These are phyloP conservation scores for Alternaria gaisen DNA, from an alignment of 2,329 filamentous ascomycete genomes.

Conservation along the genomic window DNA sequence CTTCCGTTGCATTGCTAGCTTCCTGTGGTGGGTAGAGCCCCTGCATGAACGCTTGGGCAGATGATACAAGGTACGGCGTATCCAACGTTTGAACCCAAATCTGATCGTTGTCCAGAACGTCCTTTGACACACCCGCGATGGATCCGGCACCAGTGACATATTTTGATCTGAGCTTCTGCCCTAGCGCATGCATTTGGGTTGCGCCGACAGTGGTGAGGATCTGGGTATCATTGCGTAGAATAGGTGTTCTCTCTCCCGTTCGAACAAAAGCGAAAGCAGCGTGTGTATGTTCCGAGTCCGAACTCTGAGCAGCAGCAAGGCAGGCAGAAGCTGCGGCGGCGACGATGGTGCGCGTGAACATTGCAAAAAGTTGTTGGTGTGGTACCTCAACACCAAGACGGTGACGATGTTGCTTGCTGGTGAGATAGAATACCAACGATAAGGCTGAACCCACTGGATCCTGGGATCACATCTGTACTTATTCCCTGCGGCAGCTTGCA, in stretches of 20 bases:
- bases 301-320: conserved; percentile 29
- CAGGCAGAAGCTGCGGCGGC: conserved; percentile 37
- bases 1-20: conserved; percentile 35
- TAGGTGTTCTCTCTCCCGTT: conserved; percentile 64
- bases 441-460: conserved; percentile 14
- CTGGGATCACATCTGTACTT: conserved; percentile 16
- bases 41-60: conserved; percentile 69
- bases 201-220: conserved; percentile 64
- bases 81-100: conserved; percentile 59
- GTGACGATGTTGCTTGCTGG: conserved; percentile 14
- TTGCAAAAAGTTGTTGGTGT: conserved; percentile 21
- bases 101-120: conserved; percentile 57
- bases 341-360: conserved; percentile 37
- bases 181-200: conserved; percentile 61
- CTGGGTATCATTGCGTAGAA: conserved; percentile 36
- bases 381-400: conserved; percentile 8
- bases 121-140: conserved; percentile 54
- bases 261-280: conserved; percentile 63
- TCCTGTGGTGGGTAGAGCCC: conserved; percentile 65
- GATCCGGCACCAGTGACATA: conserved; percentile 56
- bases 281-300: conserved; percentile 49
- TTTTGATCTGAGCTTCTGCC: conserved; percentile 61
- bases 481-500: conserved; percentile 8
- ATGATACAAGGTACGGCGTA: conserved; percentile 59
- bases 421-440: conserved; percentile 15